Conservation (phyloP, 176 grass and related monocot species). For the Oryza australiensis region DNA sequence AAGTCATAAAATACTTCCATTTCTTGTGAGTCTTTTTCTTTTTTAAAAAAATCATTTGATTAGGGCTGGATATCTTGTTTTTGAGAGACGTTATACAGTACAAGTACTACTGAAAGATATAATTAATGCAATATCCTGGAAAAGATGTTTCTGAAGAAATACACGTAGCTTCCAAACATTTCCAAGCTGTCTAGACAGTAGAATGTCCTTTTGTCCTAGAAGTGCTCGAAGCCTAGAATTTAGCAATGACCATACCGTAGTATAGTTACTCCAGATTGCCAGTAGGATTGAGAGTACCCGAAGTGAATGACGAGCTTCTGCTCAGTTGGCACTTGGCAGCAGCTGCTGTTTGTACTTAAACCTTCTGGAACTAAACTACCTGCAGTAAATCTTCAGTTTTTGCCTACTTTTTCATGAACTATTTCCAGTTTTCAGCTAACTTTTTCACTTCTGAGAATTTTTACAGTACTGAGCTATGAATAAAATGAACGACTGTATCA, state of each 20-base stretch:
- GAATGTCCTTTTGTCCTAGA: constrained; percentile 13
- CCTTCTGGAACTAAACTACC: background rate
- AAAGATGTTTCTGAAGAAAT: background rate
- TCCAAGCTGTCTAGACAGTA: background rate
- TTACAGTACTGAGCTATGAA: background rate
- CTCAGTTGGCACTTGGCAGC: background rate
- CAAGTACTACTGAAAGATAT: background rate
- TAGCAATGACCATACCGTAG: background rate
- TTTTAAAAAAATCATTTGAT: background rate
- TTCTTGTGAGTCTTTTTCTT: background rate
- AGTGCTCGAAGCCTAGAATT: constrained; percentile 3
- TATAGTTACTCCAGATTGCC: background rate
- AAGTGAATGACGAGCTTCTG: background rate
- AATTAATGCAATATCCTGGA: background rate
- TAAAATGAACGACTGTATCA: background rate
- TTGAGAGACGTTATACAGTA: background rate
- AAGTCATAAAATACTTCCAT: background rate
- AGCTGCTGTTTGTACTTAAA: background rate
- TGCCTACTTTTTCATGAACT: background rate
- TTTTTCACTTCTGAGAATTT: background rate
- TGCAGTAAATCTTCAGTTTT: background rate
- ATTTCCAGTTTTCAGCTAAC: background rate
- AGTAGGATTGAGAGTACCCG: background rate
- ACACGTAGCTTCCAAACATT: background rate
- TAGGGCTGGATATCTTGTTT: background rate